Percentiles rank a stretch among this genome's conserved stretches.
Conservation (phyloP, 768 basidiomycete species). For the Galerina marginata region DNA sequence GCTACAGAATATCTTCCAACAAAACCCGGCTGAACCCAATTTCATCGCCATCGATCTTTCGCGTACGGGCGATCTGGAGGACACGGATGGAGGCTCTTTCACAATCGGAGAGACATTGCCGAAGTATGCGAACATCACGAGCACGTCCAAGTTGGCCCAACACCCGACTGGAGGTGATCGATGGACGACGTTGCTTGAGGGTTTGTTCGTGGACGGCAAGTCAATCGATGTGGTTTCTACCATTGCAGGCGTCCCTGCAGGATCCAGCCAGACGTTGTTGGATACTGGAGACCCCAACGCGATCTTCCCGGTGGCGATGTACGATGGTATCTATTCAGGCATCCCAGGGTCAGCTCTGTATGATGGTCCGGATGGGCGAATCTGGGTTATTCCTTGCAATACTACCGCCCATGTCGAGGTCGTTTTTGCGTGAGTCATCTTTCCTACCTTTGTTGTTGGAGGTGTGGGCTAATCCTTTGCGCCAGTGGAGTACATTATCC, state of each 20-base stretch:
- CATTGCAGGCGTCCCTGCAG: constrained; percentile 34
- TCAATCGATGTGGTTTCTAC: constrained; percentile 32
- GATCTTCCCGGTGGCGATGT: constrained; percentile 37
- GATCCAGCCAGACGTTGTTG: constrained; percentile 40
- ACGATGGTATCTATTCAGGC: constrained; percentile 44
- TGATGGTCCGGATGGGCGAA: constrained; percentile 11
- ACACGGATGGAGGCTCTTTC: constrained; percentile 47
- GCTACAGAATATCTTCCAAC: constrained; percentile 44
- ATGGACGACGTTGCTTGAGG: constrained; percentile 49
- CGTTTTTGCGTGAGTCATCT: constrained; percentile 40
- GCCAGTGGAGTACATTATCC: constrained; percentile 37
- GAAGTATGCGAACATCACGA: constrained; percentile 33
- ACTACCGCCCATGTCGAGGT: constrained; percentile 39
- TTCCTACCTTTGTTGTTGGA: constrained; percentile 15
- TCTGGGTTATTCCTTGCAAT: constrained; percentile 47
- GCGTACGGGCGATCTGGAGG: constrained; percentile 43
- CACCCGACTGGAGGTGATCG: constrained; percentile 38
- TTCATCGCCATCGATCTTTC: constrained; percentile 49
- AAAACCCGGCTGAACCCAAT: constrained; percentile 38
- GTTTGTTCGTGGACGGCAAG: constrained; percentile 39
- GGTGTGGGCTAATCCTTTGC: background rate
- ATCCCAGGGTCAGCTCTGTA: constrained; percentile 41
- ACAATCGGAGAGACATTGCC: constrained; percentile 48
- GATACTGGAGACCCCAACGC: constrained; percentile 50
- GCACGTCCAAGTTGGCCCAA: constrained; percentile 37